Percentiles rank a stretch among this genome's conserved stretches.
phyloP scores from a whole-genome alignment of 169 alveolate genomes.

The Eimeria praecox region DNA sequence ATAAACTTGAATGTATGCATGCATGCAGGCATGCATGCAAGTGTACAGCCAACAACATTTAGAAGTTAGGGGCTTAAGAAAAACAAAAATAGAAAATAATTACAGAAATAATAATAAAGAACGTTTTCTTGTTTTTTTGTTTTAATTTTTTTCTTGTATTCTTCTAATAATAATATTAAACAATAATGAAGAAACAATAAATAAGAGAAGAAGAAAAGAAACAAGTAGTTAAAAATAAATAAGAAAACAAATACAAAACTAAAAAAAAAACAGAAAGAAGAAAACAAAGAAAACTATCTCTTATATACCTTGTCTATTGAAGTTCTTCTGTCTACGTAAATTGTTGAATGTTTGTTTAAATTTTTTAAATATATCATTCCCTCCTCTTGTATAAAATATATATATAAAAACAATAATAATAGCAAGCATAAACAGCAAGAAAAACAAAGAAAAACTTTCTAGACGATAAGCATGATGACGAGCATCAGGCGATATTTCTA shows the following conservation, averaged over 20 bases:
- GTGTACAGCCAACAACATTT: neutral
- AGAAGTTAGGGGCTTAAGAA: no score
- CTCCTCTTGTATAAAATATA: neutral
- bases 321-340: neutral
- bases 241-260: no score
- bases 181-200: no score
- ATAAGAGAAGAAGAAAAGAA: no score
- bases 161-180: no score
- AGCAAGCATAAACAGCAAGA: neutral
- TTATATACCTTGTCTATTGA: neutral
- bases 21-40: neutral
- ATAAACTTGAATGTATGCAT: neutral
- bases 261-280: no score
- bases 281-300: no score
- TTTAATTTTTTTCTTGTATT: no score
- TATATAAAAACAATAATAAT: neutral
- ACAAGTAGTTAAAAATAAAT: no score
- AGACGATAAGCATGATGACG: neutral
- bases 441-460: neutral
- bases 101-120: neutral
- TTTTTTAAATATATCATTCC: neutral
- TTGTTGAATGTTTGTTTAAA: neutral
- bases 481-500: neutral
- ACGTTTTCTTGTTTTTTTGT: neutral
- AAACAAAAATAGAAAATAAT: neutral